phyloP scores from a whole-genome alignment of 108 stramenopile species.

The Skeletonema marinoi region DNA sequence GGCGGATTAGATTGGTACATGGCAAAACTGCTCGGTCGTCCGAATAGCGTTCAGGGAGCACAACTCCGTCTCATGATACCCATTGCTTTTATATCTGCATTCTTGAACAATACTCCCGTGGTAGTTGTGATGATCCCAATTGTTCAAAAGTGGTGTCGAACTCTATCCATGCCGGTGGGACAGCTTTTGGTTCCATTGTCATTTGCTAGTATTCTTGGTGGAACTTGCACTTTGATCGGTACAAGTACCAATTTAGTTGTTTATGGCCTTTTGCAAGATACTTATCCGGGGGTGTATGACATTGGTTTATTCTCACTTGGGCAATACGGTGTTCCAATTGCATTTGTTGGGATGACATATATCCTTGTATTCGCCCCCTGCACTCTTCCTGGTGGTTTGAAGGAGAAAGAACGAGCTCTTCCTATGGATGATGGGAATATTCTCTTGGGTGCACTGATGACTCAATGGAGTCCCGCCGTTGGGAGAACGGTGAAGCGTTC shows the following conservation, averaged over 20 bases:
- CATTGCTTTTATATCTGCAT: constrained; percentile 74
- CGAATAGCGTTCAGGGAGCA: constrained; percentile 60
- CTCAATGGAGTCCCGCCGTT: constrained; percentile 78
- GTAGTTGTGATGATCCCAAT: constrained; percentile 93
- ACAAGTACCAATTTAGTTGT: constrained; percentile 91
- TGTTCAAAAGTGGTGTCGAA: constrained; percentile 77
- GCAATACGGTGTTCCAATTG: constrained; percentile 79
- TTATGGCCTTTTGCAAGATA: constrained; percentile 54
- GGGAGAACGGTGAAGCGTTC: constrained; percentile 74
- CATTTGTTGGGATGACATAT: constrained; percentile 72
- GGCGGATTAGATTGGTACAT: constrained; percentile 92
- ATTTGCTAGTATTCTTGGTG: constrained; percentile 87
- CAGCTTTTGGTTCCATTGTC: constrained; percentile 86
- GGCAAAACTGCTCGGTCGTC: constrained; percentile 75
- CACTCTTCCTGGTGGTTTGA: constrained; percentile 66
- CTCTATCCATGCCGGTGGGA: constrained; percentile 53
- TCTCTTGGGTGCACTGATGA: constrained; percentile 73
- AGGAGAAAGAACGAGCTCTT: constrained; percentile 16
- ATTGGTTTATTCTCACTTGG: constrained; percentile 82
- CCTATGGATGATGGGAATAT: constrained; percentile 56
- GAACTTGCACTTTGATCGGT: constrained; percentile 90
- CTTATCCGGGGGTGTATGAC: constrained; percentile 44
- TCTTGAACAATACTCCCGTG: constrained; percentile 90
- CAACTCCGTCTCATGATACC: constrained; percentile 74
- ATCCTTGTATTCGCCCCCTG: constrained; percentile 68